Evolutionary conservation across 208 protist genomes (phyloP), one percentile per base, ranked within the genome.

Genomic region (Angomonas deanei): DNA sequence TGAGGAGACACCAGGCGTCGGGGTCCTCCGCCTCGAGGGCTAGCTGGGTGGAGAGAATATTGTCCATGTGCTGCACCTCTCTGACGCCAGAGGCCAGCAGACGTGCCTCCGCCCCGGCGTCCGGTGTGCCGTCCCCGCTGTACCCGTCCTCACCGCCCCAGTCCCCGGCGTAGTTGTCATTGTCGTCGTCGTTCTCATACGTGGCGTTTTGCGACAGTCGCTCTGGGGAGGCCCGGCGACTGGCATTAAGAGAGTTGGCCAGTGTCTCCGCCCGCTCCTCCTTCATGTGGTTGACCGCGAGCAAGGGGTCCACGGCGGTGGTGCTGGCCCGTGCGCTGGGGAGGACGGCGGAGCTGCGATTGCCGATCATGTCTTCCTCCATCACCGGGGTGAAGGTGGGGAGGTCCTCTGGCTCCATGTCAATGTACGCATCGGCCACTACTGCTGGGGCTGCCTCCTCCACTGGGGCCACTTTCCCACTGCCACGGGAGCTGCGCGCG

Each of bases 1-100:
- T 34, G 3, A 93, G 70, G 19, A 80, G 86, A 64, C 82, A 92
- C 86, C 89, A 93, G 50, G 64, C 68, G 0, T 69, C 65, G 17
- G 81, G 84, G 64, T 91, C 76, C 26, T 93, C 89, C 11, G 82
- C 86, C 70, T 90, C 86, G 15, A 95, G 75, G 3, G 85, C 86
- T 31, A 92, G 75, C 48, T 82, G 83, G 3, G 57, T 54, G 61
- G 53, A 55, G 46, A 87, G 80, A 13, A 84, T 69, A 3, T 63
- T 61, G 50, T 92, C 86, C 62, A 88, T 73, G 30, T 74, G 69
- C 55, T 88, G 75, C 62, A 96, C 61, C 61, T 88, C 85, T 6
- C 72, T 60, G 10, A 66, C 67, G 19, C 86, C 89, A 2, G 76
- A 79, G 27, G 89, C 84, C 11, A 96, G 64, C 30, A 78, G 62